Conservation (phyloP, 2,329 filamentous ascomycete genomes). For the Sporothrix pallida region DNA sequence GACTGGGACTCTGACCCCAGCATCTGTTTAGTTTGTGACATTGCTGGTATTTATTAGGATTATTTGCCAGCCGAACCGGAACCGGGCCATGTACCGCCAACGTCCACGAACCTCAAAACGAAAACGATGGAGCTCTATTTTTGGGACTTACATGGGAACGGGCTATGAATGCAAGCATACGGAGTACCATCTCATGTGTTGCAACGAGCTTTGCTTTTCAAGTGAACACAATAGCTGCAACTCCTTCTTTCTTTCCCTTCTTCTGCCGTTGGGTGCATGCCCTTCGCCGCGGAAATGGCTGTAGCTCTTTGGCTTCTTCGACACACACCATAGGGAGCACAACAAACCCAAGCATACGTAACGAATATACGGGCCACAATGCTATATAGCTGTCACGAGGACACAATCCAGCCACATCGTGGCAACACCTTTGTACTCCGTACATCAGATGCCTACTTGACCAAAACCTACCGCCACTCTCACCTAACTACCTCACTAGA, state of each 20-base stretch:
- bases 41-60: not conserved
- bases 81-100: slow-evolving; percentile 1
- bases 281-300: not conserved
- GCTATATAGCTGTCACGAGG: not conserved
- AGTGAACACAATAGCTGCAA: too few relatives aligned
- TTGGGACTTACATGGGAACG: not conserved
- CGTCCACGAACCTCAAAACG: not conserved
- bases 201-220: not conserved
- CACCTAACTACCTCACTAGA: not conserved
- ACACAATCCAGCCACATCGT: not conserved
- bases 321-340: not conserved
- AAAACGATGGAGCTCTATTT: not conserved
- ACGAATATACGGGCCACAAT: not conserved
- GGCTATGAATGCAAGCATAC: not conserved
- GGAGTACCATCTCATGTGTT: not conserved
- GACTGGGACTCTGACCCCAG: not conserved
- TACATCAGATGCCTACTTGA: not conserved
- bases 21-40: not conserved
- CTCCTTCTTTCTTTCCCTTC: too few relatives aligned
- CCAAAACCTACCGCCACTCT: not conserved
- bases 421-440: not conserved
- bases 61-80: slow-evolving; percentile 7
- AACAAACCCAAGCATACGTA: not conserved
- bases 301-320: not conserved
- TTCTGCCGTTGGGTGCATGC: not conserved